Conservation (phyloP, 208 protist genomes). For the Chromosphaera perkinsii region DNA sequence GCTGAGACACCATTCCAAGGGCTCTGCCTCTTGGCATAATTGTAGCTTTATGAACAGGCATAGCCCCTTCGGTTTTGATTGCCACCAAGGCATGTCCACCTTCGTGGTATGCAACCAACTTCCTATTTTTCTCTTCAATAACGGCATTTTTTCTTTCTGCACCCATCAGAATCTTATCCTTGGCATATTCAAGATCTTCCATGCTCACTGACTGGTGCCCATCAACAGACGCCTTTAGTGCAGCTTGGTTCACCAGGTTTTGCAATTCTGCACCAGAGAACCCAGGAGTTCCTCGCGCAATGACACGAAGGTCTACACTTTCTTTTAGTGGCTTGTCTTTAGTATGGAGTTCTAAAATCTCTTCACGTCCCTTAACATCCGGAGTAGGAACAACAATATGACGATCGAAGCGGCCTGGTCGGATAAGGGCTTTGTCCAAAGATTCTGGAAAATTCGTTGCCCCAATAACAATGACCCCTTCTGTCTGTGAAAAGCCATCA, state of each 20-base stretch:
- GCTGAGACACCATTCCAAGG: conserved; percentile 37
- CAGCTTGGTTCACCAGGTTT: conserved; percentile 65
- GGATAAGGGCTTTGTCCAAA: conserved; percentile 64
- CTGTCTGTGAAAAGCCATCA: conserved; percentile 77
- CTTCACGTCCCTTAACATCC: conserved; percentile 48
- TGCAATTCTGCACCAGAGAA: conserved; percentile 60
- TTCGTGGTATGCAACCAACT: conserved; percentile 80
- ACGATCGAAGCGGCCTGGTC: conserved; percentile 64
- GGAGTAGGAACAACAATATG: conserved; percentile 55
- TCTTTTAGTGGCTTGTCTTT: background rate
- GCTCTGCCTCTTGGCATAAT: conserved; percentile 78
- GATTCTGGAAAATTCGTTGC: conserved; percentile 94
- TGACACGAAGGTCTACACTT: conserved; percentile 38
- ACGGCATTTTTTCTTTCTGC: conserved; percentile 29
- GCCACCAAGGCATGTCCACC: conserved; percentile 88
- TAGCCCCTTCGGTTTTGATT: conserved; percentile 72
- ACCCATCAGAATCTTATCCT: conserved; percentile 60
- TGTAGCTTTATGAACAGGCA: conserved; percentile 86
- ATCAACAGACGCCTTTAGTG: conserved; percentile 48
- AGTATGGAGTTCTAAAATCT: conserved; percentile 45
- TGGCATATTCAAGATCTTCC: conserved; percentile 52
- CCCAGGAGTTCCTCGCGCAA: conserved; percentile 56
- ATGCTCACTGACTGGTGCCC: conserved; percentile 40
- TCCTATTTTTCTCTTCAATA: conserved; percentile 31
- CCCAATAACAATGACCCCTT: conserved; percentile 88